These are phyloP conservation scores for Margaritispora aquatica DNA, from an alignment of 495 filamentous ascomycete genomes.

Conservation along the genomic window DNA sequence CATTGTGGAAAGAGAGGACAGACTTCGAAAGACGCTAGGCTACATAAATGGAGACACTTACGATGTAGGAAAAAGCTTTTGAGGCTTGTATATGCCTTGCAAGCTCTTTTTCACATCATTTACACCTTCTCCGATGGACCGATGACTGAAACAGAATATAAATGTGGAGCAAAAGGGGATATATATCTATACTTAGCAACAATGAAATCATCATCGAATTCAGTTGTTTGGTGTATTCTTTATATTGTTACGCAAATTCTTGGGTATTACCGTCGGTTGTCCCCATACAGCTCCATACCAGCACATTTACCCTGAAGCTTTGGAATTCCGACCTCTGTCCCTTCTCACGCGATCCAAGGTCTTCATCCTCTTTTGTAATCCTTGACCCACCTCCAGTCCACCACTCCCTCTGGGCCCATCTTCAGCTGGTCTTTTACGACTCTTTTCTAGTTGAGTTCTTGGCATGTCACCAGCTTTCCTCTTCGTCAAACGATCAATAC, in stretches of 20 bases:
- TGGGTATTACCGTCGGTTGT: no score
- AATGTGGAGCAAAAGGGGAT: no score
- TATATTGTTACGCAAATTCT: no score
- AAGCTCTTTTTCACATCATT: no score
- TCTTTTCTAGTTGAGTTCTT: conserved; percentile 65
- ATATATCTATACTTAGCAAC: no score
- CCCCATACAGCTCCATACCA: no score
- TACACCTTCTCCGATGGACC: no score
- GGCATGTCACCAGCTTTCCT: conserved; percentile 47
- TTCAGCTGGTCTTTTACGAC: conserved; percentile 62
- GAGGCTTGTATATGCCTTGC: background rate
- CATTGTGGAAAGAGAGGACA: conserved; percentile 61
- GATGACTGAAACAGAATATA: no score
- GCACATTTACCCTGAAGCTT: background rate
- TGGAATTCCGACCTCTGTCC: conserved; percentile 31
- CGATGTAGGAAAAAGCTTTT: conserved; percentile 23
- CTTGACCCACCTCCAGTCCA: conserved; percentile 53
- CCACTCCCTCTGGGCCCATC: conserved; percentile 55
- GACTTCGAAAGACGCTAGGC: conserved; percentile 40
- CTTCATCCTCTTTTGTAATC: conserved; percentile 70
- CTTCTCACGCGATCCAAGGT: conserved; percentile 54
- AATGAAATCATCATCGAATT: no score
- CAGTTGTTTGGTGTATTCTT: no score
- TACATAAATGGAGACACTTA: conserved; percentile 18
- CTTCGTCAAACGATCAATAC: conserved; percentile 65